Evolutionary conservation across 2,329 filamentous ascomycete species (phyloP), one percentile per base, ranked within the genome.

Genomic region (Aspergillus piperis): DNA sequence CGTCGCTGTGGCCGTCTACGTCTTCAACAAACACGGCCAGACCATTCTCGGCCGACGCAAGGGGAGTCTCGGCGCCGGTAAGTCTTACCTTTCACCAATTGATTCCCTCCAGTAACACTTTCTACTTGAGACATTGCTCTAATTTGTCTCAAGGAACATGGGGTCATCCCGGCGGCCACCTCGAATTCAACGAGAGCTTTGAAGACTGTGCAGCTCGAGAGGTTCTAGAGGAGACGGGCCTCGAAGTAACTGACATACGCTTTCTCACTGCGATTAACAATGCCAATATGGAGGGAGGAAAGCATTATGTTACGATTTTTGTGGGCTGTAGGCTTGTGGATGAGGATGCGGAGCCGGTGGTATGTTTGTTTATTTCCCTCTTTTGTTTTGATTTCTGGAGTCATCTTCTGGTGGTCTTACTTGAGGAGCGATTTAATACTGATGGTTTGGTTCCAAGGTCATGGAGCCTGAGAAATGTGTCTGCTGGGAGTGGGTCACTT

Each of bases 301-400:
- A 87, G 73, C 90, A 93, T 70, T 93, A 93, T 68, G 81, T 92
- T 54, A 93, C 90, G 0, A 72, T 91, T 5, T 92, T 90, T 66
- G 84, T 91, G 62, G 76, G 78, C 0, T 86, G 84, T 39, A 75
- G 74, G 47, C 76, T 85, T 65, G 69, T 75, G 0, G 81, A 85
- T 25, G 77, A 81, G 21, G 64, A 67, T 0, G 80, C 80, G 19
- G 72, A 83, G 64, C 83, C 88, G 0, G 59, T 81, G 79, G 87
- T 89, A 60, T 67, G 80, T 75, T 66, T 27, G 10, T 11, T 30
- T 11, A 11, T 30, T 54, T 54, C 44, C 48, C 8, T 30, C 36
- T 8, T 7, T 25, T 48, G 8, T 2, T 10, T 42, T 3, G 17
- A 4, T 21, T 21, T 42, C 21, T 41, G 23, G 10, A 36, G 10